Conservation (phyloP, 2,329 filamentous ascomycete species). For the Ophiobolus disseminans region DNA sequence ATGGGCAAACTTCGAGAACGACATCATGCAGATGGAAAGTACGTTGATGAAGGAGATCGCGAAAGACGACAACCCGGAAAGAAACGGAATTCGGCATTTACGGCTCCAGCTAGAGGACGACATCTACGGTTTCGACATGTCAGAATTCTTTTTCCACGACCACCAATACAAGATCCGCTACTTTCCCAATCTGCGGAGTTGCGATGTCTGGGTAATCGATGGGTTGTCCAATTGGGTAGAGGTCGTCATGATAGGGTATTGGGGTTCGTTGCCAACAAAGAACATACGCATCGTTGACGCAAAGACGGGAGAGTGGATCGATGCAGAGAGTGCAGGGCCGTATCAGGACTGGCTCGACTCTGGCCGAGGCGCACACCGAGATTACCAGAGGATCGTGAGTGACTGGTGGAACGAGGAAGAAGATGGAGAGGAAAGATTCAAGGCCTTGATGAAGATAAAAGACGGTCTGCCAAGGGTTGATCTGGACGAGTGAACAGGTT, state of each 20-base stretch:
- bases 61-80: not conserved
- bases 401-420: not conserved
- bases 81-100: not conserved
- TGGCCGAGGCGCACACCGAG: not conserved
- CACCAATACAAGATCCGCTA: not conserved
- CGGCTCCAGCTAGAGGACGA: not conserved
- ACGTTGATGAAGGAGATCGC: not conserved
- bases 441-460: not conserved
- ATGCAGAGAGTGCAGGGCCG: slow-evolving; percentile 3
- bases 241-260: slow-evolving; percentile 1
- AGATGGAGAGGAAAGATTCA: not conserved
- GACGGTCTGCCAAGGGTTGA: not conserved
- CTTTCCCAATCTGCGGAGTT: not conserved
- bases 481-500: slow-evolving; percentile 3
- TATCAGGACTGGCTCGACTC: slow-evolving; percentile 2
- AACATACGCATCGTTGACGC: slow-evolving; percentile 13
- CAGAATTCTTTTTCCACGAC: slow-evolving; percentile 1
- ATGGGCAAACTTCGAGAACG: slow-evolving; percentile 15
- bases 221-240: not conserved
- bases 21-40: slow-evolving; percentile 7
- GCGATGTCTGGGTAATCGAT: slow-evolving; percentile 1
- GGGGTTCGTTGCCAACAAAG: slow-evolving; percentile 3
- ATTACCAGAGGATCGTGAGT: not conserved
- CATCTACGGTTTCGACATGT: not conserved
- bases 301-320: slow-evolving; percentile 11